These are phyloP conservation scores for Astragalus membranaceus DNA, from an alignment of 306 rosid species.

Conservation along the genomic window DNA sequence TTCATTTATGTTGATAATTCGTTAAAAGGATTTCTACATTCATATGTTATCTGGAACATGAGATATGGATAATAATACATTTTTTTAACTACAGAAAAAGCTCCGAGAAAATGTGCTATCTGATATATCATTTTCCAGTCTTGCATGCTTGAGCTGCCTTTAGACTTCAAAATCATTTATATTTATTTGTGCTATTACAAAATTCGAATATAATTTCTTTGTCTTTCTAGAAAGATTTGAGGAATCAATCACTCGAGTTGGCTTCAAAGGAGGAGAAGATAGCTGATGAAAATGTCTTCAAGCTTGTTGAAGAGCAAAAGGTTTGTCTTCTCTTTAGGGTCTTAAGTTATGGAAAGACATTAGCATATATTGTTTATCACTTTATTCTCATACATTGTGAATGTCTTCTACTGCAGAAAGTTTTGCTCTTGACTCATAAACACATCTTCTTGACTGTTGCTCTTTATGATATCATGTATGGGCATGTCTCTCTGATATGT, in stretches of 20 bases:
- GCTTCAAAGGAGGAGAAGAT: constrained; percentile 83
- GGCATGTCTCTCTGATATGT: no score
- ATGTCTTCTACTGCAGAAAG: constrained; percentile 13
- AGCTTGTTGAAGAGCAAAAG: constrained; percentile 89
- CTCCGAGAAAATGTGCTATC: not conserved
- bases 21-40: not conserved
- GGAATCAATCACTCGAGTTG: constrained; percentile 63
- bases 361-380: not conserved
- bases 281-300: constrained; percentile 71
- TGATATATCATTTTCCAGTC: constrained; percentile 13
- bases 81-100: not conserved
- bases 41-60: not conserved
- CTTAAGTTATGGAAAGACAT: constrained; percentile 3
- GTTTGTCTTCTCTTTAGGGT: constrained; percentile 29
- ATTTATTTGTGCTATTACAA: not conserved
- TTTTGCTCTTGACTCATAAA: no score
- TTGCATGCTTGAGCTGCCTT: no score
- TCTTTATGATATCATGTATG: no score
- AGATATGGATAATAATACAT: not conserved
- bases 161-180: no score
- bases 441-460: no score
- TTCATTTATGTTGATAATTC: not conserved
- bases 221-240: constrained; percentile 62
- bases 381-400: not conserved
- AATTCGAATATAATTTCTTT: constrained; percentile 18